Evolutionary conservation across 1,139 yeast genomes (phyloP).

Genomic region (Zygosaccharomyces pseudobailii): DNA sequence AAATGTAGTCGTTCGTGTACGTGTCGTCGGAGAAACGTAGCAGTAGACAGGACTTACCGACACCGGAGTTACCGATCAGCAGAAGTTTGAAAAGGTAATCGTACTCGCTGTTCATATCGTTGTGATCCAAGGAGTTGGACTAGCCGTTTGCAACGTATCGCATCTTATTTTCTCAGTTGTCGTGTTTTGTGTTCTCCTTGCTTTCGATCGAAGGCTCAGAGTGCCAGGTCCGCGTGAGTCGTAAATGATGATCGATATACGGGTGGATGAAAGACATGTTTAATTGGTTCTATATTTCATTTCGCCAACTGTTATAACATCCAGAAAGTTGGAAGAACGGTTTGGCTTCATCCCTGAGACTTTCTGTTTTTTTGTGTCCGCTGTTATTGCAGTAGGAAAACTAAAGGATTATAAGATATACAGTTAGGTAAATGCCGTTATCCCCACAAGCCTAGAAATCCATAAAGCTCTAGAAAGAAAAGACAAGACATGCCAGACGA

Average conservation of each 20-base stretch:
- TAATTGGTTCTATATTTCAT: too few relatives aligned
- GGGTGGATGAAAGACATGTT: too few relatives aligned
- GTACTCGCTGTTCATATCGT: constrained; percentile 77
- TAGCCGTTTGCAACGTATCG: background rate
- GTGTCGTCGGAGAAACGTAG: constrained; percentile 97
- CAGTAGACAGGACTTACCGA: constrained; percentile 92
- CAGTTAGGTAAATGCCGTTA: too few relatives aligned
- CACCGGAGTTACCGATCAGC: constrained; percentile 97
- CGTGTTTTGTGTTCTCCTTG: constrained; percentile 4
- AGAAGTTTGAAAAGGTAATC: constrained; percentile 91
- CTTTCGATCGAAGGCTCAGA: constrained; percentile 1
- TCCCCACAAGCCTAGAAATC: too few relatives aligned
- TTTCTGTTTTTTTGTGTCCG: too few relatives aligned
- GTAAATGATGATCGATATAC: background rate
- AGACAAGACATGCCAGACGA: too few relatives aligned
- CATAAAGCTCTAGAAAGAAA: too few relatives aligned
- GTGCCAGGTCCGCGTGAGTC: background rate
- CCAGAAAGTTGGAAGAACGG: too few relatives aligned
- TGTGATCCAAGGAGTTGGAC: background rate
- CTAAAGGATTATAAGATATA: too few relatives aligned
- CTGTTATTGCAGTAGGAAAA: too few relatives aligned
- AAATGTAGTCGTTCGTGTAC: constrained; percentile 92
- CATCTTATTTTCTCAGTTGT: background rate
- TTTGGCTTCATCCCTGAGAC: too few relatives aligned
- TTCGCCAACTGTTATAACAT: too few relatives aligned